Conservation (phyloP, 2,329 filamentous ascomycete species). For the Epichloe sp. region DNA sequence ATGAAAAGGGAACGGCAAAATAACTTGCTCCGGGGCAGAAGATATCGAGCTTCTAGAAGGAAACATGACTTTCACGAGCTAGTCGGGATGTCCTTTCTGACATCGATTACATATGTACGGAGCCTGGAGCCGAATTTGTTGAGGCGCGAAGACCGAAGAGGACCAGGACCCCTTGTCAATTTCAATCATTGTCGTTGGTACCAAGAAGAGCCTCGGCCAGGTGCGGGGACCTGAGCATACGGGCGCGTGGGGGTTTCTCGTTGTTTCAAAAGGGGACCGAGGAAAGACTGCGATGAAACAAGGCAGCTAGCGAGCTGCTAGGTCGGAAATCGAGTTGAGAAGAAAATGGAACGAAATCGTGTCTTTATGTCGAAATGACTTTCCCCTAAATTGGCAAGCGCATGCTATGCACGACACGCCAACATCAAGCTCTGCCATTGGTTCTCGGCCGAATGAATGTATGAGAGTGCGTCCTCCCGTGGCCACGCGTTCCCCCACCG, state of each 20-base stretch:
- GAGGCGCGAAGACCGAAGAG: constrained; percentile 1
- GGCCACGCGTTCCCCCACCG: neutral
- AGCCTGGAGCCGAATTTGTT: constrained; percentile 5
- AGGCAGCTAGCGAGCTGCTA: too few species aligned
- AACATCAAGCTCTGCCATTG: neutral
- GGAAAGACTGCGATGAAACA: too few species aligned
- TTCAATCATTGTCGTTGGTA: neutral
- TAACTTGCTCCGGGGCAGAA: too few species aligned
- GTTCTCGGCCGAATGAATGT: neutral
- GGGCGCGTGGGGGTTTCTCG: neutral
- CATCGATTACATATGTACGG: too few species aligned
- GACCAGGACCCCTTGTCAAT: neutral
- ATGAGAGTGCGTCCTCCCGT: neutral
- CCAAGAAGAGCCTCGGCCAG: neutral
- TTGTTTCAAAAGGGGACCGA: too few species aligned
- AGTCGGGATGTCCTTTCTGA: constrained; percentile 10
- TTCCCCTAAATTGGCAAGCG: neutral
- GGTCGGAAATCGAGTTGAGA: too few species aligned
- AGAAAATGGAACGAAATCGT: too few species aligned
- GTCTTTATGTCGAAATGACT: too few species aligned
- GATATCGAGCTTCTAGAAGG: too few species aligned
- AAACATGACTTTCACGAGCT: neutral
- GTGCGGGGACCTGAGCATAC: neutral
- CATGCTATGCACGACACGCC: neutral
- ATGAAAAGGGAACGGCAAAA: too few species aligned